phyloP scores from a whole-genome alignment of 1,139 yeast genomes.

The Magnusiomyces starmeri region DNA sequence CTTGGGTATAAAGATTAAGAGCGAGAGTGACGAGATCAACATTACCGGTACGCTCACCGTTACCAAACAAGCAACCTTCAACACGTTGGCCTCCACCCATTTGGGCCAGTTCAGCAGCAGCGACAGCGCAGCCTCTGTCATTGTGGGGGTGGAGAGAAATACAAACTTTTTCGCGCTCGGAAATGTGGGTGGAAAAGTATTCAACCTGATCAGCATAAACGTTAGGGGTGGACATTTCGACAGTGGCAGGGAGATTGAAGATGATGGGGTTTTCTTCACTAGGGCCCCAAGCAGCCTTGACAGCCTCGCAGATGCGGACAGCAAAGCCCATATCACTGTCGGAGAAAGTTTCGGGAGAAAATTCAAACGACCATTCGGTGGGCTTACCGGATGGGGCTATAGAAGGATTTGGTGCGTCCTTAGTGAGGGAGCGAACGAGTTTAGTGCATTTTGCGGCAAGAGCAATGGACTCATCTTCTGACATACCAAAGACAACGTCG shows the following conservation, averaged over 20 bases:
- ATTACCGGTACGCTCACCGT: conserved; percentile 98
- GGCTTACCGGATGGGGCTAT: conserved; percentile 56
- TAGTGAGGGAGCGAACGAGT: conserved; percentile 73
- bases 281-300: conserved; percentile 89
- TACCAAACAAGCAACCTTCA: conserved; percentile 95
- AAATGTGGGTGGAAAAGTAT: conserved; percentile 68
- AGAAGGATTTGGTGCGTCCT: conserved; percentile 43
- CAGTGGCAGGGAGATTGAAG: conserved; percentile 97
- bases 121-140: conserved; percentile 97
- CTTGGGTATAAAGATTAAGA: conserved; percentile 89
- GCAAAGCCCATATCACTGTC: conserved; percentile 85
- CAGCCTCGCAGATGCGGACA: conserved; percentile 88
- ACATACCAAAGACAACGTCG: conserved; percentile 82
- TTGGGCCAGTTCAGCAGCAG: conserved; percentile 90
- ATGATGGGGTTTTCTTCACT: conserved; percentile 75
- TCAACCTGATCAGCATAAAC: conserved; percentile 96
- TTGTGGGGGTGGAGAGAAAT: conserved; percentile 93
- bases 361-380: conserved; percentile 85
- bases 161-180: conserved; percentile 78
- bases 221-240: conserved; percentile 90
- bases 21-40: conserved; percentile 93
- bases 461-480: conserved; percentile 67
- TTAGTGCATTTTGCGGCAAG: conserved; percentile 80
- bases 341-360: conserved; percentile 91
- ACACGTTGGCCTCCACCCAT: conserved; percentile 97